Percentiles rank a stretch among this genome's conserved stretches.
These are phyloP conservation scores for Botrytis hyacinthi DNA, from an alignment of 2,329 filamentous ascomycete species.

Conservation along the genomic window DNA sequence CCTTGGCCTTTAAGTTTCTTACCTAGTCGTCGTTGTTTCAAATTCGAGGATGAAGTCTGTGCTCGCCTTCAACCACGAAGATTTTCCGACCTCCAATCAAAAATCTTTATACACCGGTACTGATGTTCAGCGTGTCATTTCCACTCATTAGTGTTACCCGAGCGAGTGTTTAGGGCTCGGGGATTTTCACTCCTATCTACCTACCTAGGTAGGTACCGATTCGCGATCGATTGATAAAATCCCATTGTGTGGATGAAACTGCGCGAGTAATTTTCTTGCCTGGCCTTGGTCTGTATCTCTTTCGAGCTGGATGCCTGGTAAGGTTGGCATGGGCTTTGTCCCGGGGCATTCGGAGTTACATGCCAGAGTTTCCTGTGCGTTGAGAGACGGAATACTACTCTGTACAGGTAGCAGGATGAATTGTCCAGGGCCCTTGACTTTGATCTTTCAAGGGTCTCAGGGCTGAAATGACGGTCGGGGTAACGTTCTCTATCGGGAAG, in stretches of 20 bases:
- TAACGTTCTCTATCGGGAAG: not conserved
- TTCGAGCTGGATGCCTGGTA: not conserved
- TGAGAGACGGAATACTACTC: not conserved
- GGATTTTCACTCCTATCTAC: not conserved
- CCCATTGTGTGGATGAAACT: not conserved
- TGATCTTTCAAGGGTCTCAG: not conserved
- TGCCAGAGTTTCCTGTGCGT: not conserved
- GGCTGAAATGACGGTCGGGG: not conserved
- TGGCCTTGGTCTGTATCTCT: not conserved
- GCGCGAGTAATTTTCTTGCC: not conserved
- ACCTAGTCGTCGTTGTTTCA: not conserved
- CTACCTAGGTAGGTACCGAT: not conserved
- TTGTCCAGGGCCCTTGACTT: not conserved
- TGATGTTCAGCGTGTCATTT: not conserved
- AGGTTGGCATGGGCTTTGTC: not conserved
- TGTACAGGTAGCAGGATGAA: not conserved
- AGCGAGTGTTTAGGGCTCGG: not conserved
- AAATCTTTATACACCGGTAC: not conserved
- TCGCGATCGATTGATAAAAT: not conserved
- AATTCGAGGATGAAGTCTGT: not conserved
- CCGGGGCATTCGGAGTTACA: not conserved
- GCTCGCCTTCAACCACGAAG: not conserved
- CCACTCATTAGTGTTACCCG: not conserved
- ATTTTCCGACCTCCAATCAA: not conserved
- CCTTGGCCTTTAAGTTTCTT: not conserved